Evolutionary conservation across 2,329 filamentous ascomycete species (phyloP).

Genomic region (Ophiocordyceps robertsii): DNA sequence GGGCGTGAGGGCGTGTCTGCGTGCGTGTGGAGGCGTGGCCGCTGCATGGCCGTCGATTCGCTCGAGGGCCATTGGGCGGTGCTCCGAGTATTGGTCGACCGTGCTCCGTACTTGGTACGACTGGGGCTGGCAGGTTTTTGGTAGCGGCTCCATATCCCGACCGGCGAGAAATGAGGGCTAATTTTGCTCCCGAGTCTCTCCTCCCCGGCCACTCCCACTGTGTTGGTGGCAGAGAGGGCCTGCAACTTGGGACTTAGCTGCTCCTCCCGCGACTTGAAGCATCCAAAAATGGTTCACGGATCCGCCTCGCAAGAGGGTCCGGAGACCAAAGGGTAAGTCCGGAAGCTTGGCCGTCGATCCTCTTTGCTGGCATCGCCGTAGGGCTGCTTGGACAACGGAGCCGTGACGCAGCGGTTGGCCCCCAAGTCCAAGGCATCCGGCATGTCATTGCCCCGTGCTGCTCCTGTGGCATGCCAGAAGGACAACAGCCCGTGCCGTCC

Average conservation of each 20-base stretch:
- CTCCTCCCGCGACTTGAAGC: neutral
- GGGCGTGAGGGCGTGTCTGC: neutral
- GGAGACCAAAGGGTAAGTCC: no score
- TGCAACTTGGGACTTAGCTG: neutral
- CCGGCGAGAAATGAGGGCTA: constrained; percentile 2
- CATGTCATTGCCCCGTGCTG: neutral
- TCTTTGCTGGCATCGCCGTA: neutral
- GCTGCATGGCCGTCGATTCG: neutral
- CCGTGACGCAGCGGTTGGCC: neutral
- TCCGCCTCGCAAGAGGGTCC: neutral
- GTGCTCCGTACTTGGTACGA: neutral
- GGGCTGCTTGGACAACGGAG: neutral
- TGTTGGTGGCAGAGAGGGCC: neutral
- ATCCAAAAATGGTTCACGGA: neutral
- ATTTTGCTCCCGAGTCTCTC: constrained; percentile 1
- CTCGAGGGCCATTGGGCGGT: constrained; percentile 1
- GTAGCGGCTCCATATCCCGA: neutral
- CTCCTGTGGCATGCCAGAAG: neutral
- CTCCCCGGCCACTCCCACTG: neutral
- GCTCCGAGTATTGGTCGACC: neutral
- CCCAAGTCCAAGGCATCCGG: neutral
- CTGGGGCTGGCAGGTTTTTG: neutral
- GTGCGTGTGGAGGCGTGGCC: neutral
- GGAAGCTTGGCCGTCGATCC: neutral
- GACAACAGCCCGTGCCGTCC: neutral